Evolutionary conservation across 2,329 filamentous ascomycete genomes (phyloP).

Genomic region (Verticillium albo-atrum): DNA sequence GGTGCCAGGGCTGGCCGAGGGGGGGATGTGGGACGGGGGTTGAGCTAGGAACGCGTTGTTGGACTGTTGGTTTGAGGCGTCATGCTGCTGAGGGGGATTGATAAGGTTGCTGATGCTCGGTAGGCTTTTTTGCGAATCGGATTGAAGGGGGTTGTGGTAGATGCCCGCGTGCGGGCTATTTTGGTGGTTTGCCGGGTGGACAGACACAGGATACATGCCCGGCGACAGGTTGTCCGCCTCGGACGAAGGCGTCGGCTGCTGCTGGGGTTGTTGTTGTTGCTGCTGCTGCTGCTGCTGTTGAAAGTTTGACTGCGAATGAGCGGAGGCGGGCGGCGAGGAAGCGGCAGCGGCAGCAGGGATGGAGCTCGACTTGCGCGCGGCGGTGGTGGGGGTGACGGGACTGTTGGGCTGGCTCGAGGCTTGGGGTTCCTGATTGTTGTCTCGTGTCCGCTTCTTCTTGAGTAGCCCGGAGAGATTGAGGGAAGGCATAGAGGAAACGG

Average conservation of each 20-base stretch:
- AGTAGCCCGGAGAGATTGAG: slow-evolving; percentile 67
- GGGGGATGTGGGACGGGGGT: slow-evolving; percentile 15
- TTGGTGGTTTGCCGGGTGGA: slow-evolving; percentile 18
- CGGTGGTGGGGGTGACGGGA: slow-evolving; percentile 55
- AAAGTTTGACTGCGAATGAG: slow-evolving; percentile 21
- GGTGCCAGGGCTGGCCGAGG: slow-evolving; percentile 32
- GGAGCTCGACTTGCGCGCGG: slow-evolving; percentile 12
- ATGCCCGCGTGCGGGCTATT: slow-evolving; percentile 18
- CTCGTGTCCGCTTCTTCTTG: slow-evolving; percentile 98
- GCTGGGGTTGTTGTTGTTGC: slow-evolving; percentile 18
- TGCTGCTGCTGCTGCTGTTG: slow-evolving; percentile 15
- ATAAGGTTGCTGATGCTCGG: slow-evolving; percentile 83
- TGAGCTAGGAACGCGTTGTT: slow-evolving; percentile 15
- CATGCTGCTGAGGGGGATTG: slow-evolving; percentile 54
- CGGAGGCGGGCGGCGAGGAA: slow-evolving; percentile 8
- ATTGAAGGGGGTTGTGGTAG: slow-evolving; percentile 24
- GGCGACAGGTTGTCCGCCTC: slow-evolving; percentile 16
- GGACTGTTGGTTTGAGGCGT: slow-evolving; percentile 19
- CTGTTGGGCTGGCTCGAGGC: slow-evolving; percentile 59
- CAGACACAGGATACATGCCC: slow-evolving; percentile 25
- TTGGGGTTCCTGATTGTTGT: slow-evolving; percentile 69
- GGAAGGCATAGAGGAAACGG: slow-evolving; percentile 85
- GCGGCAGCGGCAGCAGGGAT: slow-evolving; percentile 4
- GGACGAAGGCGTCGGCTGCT: slow-evolving; percentile 17
- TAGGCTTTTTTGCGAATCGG: slow-evolving; percentile 59